Evolutionary conservation across 805 yeast species (phyloP).

Genomic region (Candida taoyuanica): DNA sequence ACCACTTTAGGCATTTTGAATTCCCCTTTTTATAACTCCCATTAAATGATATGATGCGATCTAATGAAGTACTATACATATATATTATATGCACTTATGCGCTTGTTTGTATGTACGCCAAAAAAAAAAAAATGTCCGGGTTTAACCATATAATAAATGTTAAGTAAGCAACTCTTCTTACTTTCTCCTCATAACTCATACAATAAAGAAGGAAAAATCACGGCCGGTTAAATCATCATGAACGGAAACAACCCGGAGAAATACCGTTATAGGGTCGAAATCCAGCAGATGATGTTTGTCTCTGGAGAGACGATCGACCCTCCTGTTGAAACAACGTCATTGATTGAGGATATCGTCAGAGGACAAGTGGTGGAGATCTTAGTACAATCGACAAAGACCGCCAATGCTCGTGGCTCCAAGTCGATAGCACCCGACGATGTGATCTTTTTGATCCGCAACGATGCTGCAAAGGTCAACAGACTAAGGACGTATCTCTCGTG

Average conservation of each 20-base stretch:
- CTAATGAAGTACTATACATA: no score
- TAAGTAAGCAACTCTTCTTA: no score
- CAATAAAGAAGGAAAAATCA: no score
- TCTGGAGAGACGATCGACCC: conserved; percentile 94
- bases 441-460: conserved; percentile 87
- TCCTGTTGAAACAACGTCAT: conserved; percentile 84
- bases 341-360: conserved; percentile 91
- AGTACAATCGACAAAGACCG: conserved; percentile 71
- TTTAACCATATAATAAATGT: no score
- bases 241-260: conserved; percentile 32
- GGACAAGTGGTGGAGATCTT: conserved; percentile 90
- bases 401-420: conserved; percentile 74
- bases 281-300: conserved; percentile 99
- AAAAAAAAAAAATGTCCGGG: no score
- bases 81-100: no score
- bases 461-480: conserved; percentile 88
- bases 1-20: no score
- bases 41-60: no score
- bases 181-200: no score
- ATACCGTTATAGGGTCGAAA: conserved; percentile 83
- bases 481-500: conserved; percentile 88
- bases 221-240: no score
- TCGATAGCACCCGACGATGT: conserved; percentile 90
- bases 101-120: no score
- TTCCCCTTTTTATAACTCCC: no score